Evolutionary conservation across 164 flowering plant genomes (phyloP).

Genomic region (Aristolochia contorta): DNA sequence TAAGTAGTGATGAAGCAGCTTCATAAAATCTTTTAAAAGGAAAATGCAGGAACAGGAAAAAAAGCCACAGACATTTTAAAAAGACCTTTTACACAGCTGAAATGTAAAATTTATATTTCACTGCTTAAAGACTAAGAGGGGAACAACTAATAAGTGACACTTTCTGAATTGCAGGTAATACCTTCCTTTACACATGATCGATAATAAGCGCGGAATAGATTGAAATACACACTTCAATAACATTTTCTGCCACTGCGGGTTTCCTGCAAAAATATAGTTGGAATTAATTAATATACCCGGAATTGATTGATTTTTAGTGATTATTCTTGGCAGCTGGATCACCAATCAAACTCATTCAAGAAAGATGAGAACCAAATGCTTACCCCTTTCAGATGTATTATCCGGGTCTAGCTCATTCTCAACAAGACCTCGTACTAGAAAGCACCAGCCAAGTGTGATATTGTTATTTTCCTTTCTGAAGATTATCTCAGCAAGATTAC

Average conservation of each 20-base stretch:
- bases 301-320: background rate
- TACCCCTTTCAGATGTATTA: constrained; percentile 31
- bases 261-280: constrained; percentile 28
- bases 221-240: constrained; percentile 46
- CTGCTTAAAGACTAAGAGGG: too few species aligned
- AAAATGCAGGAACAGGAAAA: too few species aligned
- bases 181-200: constrained; percentile 56
- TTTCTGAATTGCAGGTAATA: constrained; percentile 10
- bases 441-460: constrained; percentile 77
- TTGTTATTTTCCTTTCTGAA: constrained; percentile 52
- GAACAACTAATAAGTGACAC: background rate
- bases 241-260: constrained; percentile 28
- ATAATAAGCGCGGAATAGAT: constrained; percentile 35
- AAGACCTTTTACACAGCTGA: too few species aligned
- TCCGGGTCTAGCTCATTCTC: constrained; percentile 29
- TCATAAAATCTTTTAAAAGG: too few species aligned
- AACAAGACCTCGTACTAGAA: constrained; percentile 40
- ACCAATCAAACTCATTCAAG: background rate
- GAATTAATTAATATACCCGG: too few species aligned
- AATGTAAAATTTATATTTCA: too few species aligned
- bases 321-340: background rate
- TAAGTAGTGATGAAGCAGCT: too few species aligned
- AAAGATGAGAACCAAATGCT: background rate
- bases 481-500: constrained; percentile 36
- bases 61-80: too few species aligned